Percentiles rank a stretch among this genome's conserved stretches.
phyloP scores from a whole-genome alignment of 345 rosid species.

The Eucalyptus sp. region DNA sequence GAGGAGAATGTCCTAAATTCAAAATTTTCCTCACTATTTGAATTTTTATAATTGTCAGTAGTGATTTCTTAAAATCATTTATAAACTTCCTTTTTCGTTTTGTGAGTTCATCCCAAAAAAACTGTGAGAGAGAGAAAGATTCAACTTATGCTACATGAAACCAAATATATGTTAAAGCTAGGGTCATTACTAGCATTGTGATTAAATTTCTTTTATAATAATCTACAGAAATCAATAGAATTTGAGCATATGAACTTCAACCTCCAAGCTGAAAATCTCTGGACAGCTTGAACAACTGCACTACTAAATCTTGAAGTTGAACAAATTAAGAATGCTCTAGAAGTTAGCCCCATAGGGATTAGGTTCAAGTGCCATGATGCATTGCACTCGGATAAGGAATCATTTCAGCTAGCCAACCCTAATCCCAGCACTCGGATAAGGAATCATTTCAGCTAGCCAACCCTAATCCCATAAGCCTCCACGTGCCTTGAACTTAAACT shows the following conservation, averaged over 20 bases:
- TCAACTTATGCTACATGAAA: background rate
- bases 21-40: fast-evolving
- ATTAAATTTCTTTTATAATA: background rate
- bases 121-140: background rate
- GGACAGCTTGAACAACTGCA: background rate
- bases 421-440: background rate
- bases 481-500: background rate
- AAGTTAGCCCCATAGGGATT: background rate
- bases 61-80: background rate
- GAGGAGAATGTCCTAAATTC: fast-evolving
- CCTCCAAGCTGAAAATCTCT: background rate
- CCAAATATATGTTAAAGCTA: background rate
- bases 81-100: background rate
- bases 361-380: background rate
- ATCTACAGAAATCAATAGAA: background rate
- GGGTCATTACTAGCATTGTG: background rate
- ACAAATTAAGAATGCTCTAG: background rate
- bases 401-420: background rate
- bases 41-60: fast-evolving
- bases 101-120: background rate
- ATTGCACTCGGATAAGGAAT: background rate
- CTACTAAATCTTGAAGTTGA: background rate
- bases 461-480: background rate
- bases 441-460: background rate
- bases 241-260: background rate